Evolutionary conservation across 495 filamentous ascomycete genomes (phyloP).

Genomic region (Corynascus novoguineensis): DNA sequence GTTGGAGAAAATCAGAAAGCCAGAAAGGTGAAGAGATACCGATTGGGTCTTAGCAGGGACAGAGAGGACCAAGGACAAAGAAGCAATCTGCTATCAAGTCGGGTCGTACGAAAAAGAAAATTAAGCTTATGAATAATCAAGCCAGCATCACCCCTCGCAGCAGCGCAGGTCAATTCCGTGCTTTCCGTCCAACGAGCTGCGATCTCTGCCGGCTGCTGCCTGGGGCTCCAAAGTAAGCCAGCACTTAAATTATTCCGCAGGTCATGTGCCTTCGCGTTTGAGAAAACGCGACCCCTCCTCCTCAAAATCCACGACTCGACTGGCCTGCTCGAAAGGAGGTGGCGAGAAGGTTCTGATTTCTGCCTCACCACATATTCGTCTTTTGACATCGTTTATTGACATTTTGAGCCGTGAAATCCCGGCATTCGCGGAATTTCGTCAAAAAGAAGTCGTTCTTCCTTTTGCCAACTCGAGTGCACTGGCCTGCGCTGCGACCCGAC

Average conservation of each 20-base stretch:
- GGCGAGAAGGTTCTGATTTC: constrained; percentile 7
- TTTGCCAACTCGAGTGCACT: not conserved
- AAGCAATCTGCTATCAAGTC: not conserved
- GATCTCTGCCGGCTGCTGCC: constrained; percentile 15
- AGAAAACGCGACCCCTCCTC: constrained; percentile 18
- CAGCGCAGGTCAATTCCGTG: too few relatives aligned
- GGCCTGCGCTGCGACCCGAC: not conserved
- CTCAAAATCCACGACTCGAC: not conserved
- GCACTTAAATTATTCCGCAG: constrained; percentile 11
- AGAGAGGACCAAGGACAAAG: too few relatives aligned
- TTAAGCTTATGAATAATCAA: too few relatives aligned
- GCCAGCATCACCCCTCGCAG: too few relatives aligned
- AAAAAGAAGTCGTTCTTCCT: not conserved
- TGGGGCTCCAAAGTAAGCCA: constrained; percentile 12
- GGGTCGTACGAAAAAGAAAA: too few relatives aligned
- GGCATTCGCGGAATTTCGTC: not conserved
- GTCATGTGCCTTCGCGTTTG: constrained; percentile 28
- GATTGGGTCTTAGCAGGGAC: too few relatives aligned
- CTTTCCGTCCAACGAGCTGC: not conserved
- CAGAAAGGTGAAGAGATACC: too few relatives aligned
- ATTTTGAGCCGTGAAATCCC: not conserved
- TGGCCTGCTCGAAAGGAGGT: constrained; percentile 7
- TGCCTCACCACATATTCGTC: not conserved
- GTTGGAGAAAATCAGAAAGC: too few relatives aligned
- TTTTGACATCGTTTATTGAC: not conserved